Conservation (phyloP, 768 basidiomycete genomes). For the Russula abietina region DNA sequence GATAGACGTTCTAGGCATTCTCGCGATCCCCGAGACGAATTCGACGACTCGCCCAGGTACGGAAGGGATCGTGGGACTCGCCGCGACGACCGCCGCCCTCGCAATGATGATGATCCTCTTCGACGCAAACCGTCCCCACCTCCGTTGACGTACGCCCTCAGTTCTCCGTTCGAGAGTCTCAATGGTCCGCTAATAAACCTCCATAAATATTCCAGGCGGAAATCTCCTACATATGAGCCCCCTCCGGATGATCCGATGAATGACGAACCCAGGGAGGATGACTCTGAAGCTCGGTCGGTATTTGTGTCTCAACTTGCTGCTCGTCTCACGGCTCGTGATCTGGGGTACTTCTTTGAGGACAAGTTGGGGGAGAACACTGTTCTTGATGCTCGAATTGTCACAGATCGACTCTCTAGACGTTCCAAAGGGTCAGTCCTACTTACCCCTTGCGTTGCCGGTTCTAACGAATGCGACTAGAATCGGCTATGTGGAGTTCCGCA, state of each 20-base stretch:
- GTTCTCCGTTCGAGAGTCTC: slow-evolving; percentile 15
- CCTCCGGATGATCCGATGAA: slow-evolving; percentile 60
- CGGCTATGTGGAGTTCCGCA: slow-evolving; percentile 94
- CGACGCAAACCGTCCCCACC: slow-evolving; percentile 29
- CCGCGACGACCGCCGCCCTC: slow-evolving; percentile 37
- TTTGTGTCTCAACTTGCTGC: slow-evolving; percentile 98
- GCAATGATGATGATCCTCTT: slow-evolving; percentile 39
- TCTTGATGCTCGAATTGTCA: slow-evolving; percentile 93
- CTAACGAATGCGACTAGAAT: slow-evolving; percentile 42
- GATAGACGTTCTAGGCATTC: slow-evolving; percentile 39
- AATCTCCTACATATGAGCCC: slow-evolving; percentile 65
- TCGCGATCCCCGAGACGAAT: slow-evolving; percentile 55
- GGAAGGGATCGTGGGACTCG: slow-evolving; percentile 39
- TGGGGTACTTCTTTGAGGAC: slow-evolving; percentile 98
- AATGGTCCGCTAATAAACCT: neutral
- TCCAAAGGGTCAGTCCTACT: slow-evolving; percentile 81
- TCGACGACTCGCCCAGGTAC: slow-evolving; percentile 48
- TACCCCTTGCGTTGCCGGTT: neutral
- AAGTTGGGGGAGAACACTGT: slow-evolving; percentile 91
- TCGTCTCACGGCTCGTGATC: slow-evolving; percentile 90
- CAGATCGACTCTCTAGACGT: slow-evolving; percentile 87
- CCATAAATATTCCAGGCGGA: slow-evolving; percentile 42
- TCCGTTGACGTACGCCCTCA: slow-evolving; percentile 40
- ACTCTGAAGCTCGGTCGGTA: slow-evolving; percentile 96
- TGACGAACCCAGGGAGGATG: slow-evolving; percentile 92